These are phyloP conservation scores for Somion occarium DNA, from an alignment of 1,284 basidiomycete genomes.

Conservation along the genomic window DNA sequence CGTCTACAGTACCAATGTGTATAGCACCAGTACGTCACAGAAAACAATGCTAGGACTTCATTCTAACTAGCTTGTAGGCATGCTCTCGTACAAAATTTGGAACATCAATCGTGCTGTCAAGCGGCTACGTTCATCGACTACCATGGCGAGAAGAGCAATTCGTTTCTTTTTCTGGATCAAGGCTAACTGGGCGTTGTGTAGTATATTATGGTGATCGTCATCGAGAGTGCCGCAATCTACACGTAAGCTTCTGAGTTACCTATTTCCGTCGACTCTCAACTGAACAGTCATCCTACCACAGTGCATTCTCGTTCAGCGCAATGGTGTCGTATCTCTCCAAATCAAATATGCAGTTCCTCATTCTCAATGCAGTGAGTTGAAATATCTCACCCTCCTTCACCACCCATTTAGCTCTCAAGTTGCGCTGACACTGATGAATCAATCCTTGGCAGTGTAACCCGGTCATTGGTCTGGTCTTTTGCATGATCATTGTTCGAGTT, in stretches of 20 bases:
- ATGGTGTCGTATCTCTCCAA: slow-evolving; percentile 1
- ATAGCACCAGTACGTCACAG: slow-evolving; percentile 1
- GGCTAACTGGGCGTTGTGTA: not conserved
- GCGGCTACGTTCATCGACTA: not conserved
- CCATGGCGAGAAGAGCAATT: not conserved
- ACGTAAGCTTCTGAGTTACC: not conserved
- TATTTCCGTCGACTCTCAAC: not conserved
- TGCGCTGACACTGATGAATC: not conserved
- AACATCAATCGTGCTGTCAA: not conserved
- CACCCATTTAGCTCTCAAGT: not conserved
- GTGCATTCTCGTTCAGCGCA: not conserved
- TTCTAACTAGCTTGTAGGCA: not conserved
- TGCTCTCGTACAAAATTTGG: slow-evolving; percentile 6
- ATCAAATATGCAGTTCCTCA: slow-evolving; percentile 3
- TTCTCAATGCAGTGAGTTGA: not conserved
- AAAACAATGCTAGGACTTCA: not conserved
- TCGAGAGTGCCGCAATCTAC: slow-evolving; percentile 4
- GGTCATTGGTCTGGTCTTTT: slow-evolving; percentile 1
- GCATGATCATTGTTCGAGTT: slow-evolving; percentile 1
- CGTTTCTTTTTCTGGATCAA: not conserved
- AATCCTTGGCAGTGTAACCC: not conserved
- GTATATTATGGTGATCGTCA: slow-evolving; percentile 1
- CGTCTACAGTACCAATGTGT: slow-evolving; percentile 2
- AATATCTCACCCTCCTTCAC: too few relatives aligned
- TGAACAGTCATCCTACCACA: not conserved